A percentile compares a stretch with the other conserved stretches of the same genome.
Evolutionary conservation across 805 yeast species (phyloP).

Genomic region (Blastobotrys mokoenaii): DNA sequence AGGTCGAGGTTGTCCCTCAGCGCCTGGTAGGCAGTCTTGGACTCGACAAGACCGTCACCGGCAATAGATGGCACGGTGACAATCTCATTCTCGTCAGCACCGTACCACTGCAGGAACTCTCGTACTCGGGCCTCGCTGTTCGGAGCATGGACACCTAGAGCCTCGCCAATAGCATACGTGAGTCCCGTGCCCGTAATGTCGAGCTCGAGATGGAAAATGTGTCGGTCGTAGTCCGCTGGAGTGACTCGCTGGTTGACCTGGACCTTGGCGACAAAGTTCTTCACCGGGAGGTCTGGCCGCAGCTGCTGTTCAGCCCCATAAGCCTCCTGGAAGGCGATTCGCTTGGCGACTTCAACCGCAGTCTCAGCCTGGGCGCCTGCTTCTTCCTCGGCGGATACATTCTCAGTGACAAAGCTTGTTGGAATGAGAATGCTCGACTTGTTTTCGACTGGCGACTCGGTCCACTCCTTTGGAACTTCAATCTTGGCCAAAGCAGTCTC

Average conservation of each 20-base stretch:
- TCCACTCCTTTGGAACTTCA: conserved; percentile 35
- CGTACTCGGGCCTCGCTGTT: conserved; percentile 59
- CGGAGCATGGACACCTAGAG: conserved; percentile 90
- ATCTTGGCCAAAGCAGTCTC: conserved; percentile 21
- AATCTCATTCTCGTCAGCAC: conserved; percentile 57
- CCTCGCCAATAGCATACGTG: conserved; percentile 91
- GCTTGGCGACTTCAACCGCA: conserved; percentile 51
- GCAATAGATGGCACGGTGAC: conserved; percentile 61
- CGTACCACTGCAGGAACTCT: conserved; percentile 62
- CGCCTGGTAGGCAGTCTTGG: conserved; percentile 75
- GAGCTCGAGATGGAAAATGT: conserved; percentile 93
- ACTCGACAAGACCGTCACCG: conserved; percentile 41
- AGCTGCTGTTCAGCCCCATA: conserved; percentile 47
- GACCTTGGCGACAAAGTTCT: conserved; percentile 80
- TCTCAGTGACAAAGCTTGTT: conserved; percentile 20
- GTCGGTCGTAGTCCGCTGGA: conserved; percentile 81
- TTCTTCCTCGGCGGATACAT: conserved; percentile 6
- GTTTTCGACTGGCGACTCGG: conserved; percentile 20
- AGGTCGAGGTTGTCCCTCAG: conserved; percentile 75
- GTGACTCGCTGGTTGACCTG: conserved; percentile 89
- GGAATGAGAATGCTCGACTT: conserved; percentile 17
- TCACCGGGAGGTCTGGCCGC: conserved; percentile 84
- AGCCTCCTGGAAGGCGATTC: conserved; percentile 75
- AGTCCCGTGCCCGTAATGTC: conserved; percentile 86
- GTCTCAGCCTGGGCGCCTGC: conserved; percentile 34